Percentiles rank a stretch among this genome's conserved stretches.
Conservation (phyloP, 2,329 filamentous ascomycete genomes). For the Penicillium nordicum region DNA sequence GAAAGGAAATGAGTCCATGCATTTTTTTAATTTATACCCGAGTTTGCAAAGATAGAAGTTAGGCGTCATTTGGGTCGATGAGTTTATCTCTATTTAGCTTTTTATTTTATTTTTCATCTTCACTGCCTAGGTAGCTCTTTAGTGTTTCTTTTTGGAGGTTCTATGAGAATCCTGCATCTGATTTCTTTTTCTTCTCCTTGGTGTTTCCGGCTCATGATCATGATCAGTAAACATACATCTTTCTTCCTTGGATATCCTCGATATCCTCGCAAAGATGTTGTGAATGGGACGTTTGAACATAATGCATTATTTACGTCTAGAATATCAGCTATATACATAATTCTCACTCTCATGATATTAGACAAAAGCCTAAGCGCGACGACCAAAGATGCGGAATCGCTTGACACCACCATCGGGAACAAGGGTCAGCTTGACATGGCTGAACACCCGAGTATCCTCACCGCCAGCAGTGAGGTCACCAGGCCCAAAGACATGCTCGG, state of each 20-base stretch:
- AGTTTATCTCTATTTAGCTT: neutral
- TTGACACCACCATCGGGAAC: constrained; percentile 93
- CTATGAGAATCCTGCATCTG: neutral
- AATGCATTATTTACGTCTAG: neutral
- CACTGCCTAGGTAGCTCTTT: neutral
- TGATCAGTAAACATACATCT: neutral
- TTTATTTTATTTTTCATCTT: neutral
- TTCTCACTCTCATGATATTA: constrained; percentile 1
- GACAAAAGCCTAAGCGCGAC: constrained; percentile 37
- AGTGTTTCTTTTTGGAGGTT: neutral
- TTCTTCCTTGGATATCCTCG: neutral
- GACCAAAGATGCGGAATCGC: constrained; percentile 73
- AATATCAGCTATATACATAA: neutral
- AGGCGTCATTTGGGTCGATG: constrained; percentile 14
- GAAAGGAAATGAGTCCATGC: constrained; percentile 20
- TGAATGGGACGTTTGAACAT: neutral
- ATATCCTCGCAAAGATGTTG: neutral
- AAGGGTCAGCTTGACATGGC: constrained; percentile 85
- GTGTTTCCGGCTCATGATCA: neutral
- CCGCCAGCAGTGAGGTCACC: constrained; percentile 37
- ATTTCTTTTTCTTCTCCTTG: no score
- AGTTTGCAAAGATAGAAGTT: constrained; percentile 13
- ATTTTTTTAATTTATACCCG: constrained; percentile 21
- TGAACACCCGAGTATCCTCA: constrained; percentile 65
- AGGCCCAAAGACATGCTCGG: constrained; percentile 41